Conservation (phyloP, 306 rosid species). For the Glycine tomentella region DNA sequence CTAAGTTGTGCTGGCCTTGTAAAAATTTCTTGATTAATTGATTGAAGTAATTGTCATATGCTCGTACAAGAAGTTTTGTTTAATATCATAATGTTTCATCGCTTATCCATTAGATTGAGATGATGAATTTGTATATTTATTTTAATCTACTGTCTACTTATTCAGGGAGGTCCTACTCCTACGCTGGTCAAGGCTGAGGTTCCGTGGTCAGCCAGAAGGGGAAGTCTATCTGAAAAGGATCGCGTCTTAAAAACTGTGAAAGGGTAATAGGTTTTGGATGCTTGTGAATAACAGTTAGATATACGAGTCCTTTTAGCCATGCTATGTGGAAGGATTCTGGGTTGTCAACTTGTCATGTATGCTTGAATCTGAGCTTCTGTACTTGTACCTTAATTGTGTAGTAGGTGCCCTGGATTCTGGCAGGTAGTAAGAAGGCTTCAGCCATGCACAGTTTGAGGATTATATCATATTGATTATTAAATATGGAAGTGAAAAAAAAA, state of each 20-base stretch:
- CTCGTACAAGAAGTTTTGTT: neutral
- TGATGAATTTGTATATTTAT: slow-evolving; percentile 5
- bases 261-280: slow-evolving; percentile 65
- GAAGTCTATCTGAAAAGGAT: slow-evolving; percentile 81
- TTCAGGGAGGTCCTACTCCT: slow-evolving; percentile 77
- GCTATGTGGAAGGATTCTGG: neutral
- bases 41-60: neutral
- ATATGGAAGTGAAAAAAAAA: slow-evolving; percentile 1
- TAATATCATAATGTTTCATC: neutral
- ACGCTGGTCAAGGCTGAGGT: slow-evolving; percentile 84
- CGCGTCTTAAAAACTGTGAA: slow-evolving; percentile 94
- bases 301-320: neutral
- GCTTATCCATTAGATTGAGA: neutral
- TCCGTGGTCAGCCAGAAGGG: slow-evolving; percentile 97
- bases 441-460: neutral
- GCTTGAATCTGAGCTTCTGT: neutral
- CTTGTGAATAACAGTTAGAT: neutral
- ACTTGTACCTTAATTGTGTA: neutral
- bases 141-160: slow-evolving; percentile 14
- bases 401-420: neutral
- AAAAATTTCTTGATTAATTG: neutral
- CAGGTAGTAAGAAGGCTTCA: slow-evolving; percentile 5
- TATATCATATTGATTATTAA: neutral
- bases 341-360: neutral
- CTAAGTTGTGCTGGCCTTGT: slow-evolving; percentile 7